Evolutionary conservation across 345 rosid genomes (phyloP), one percentile per base, ranked within the genome.

Genomic region (Kernera saxatilis): DNA sequence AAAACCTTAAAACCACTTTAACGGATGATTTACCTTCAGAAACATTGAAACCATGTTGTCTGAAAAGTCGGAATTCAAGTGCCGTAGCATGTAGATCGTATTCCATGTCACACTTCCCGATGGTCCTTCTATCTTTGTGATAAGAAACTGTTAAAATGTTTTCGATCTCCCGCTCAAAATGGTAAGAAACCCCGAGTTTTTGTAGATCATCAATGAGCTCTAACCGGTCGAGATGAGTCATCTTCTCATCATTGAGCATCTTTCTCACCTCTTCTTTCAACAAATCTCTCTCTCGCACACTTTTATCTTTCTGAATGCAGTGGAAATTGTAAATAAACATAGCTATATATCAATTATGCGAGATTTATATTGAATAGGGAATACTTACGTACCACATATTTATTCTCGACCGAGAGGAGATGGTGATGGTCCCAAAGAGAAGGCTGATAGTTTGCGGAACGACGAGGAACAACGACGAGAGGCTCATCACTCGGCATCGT

Each of bases 171-270:
- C 6, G 10, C 32, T 81, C 70, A 21, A 88, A 87, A 78, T 79
- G 88, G 35, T 86, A 83, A 9, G 75, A 54, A 15, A 86, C 25
- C 2, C 90, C 90, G 6, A 73, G 72, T 66, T 54, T 55, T 1
- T 58, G 59, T 55, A 73, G 21, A 54, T 73, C 66, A 2, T 73
- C 77, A 45, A 73, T 65, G 29, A 73, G 30, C 33, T 65, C 64
- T 35, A 64, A 25, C 26, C 36, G 40, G 4, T 54, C 55, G 8
- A 65, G 25, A 45, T 55, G 15, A 45, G 57, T 55, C 36, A n/a
- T 41, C 26, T 54, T 45, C 58, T 37, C 41, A 55, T 65, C 43
- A 35, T 65, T 33, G 7, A 73, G 26, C 69, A 71, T 43, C 33
- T 51, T 62, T 41, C 62, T 71, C 21, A 71, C 69, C 21, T 43